These are phyloP conservation scores for Vitis hybrid DNA, from an alignment of 177 flowering plant species.

Conservation along the genomic window DNA sequence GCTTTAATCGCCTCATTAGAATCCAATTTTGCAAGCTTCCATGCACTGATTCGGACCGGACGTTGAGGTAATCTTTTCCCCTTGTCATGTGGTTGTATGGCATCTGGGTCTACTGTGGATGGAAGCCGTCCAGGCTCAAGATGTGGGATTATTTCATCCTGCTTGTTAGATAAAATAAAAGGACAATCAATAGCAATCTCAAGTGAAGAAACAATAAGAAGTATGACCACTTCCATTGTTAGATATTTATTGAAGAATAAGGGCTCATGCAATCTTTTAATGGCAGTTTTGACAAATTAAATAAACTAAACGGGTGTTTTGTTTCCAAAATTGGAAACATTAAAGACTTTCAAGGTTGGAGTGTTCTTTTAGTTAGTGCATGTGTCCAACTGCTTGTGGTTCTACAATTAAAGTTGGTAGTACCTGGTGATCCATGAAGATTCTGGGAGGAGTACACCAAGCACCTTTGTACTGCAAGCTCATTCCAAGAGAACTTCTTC, in stretches of 20 bases:
- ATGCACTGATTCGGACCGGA: conserved; percentile 87
- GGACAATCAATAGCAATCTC: neutral
- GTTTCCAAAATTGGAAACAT: too few species aligned
- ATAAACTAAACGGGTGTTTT: too few species aligned
- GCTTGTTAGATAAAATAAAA: conserved; percentile 13
- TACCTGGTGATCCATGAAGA: conserved; percentile 96
- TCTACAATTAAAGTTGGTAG: too few species aligned
- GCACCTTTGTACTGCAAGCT: conserved; percentile 84
- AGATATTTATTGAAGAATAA: too few species aligned
- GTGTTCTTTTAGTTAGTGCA: too few species aligned
- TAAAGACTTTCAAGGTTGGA: too few species aligned
- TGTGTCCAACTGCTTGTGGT: too few species aligned
- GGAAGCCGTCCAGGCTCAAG: conserved; percentile 86
- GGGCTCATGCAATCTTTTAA: too few species aligned
- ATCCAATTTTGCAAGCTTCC: conserved; percentile 95
- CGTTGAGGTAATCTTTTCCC: conserved; percentile 59
- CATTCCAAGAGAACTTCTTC: conserved; percentile 82
- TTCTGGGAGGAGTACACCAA: conserved; percentile 97
- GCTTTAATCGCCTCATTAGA: conserved; percentile 84
- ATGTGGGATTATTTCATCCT: conserved; percentile 95
- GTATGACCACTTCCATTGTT: too few species aligned
- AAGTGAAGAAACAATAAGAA: neutral
- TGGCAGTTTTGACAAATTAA: too few species aligned
- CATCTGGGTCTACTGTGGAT: conserved; percentile 95
- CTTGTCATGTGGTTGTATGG: conserved; percentile 47